These are phyloP conservation scores for Protea cynaroides DNA, from an alignment of 164 flowering plant genomes.

Conservation along the genomic window DNA sequence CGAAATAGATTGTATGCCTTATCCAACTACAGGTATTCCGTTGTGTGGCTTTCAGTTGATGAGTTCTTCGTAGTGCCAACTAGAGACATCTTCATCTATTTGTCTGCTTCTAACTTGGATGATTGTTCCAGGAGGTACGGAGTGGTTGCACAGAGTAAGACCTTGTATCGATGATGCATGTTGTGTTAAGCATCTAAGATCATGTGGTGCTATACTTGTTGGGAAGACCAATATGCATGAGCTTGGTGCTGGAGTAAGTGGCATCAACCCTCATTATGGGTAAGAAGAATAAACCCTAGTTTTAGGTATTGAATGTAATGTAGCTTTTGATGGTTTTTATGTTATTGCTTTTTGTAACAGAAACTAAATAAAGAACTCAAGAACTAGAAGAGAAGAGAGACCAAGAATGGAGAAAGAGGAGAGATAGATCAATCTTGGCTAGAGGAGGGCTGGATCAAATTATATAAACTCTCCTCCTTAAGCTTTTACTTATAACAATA, in stretches of 20 bases:
- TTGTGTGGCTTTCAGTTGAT: background rate
- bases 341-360: background rate
- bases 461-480: too few species aligned
- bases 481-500: too few species aligned
- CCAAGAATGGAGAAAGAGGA: too few species aligned
- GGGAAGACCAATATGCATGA: conserved; percentile 99
- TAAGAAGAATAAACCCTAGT: conserved; percentile 14
- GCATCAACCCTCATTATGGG: conserved; percentile 98
- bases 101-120: background rate
- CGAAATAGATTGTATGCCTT: conserved; percentile 89
- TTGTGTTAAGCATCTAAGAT: conserved; percentile 63
- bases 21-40: conserved; percentile 84
- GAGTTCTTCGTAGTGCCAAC: background rate
- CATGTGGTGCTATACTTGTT: conserved; percentile 79
- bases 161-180: conserved; percentile 65
- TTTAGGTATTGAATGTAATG: background rate
- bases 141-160: conserved; percentile 78
- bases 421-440: too few species aligned
- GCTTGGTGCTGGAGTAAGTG: conserved; percentile 90
- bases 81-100: background rate
- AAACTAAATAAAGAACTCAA: too few species aligned
- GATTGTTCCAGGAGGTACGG: conserved; percentile 67
- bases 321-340: background rate
- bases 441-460: too few species aligned
- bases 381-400: too few species aligned